Percentiles rank a stretch among this genome's conserved stretches.
These are phyloP conservation scores for Coniosporium tulheliwenetii DNA, from an alignment of 2,329 filamentous ascomycete species.

Conservation along the genomic window DNA sequence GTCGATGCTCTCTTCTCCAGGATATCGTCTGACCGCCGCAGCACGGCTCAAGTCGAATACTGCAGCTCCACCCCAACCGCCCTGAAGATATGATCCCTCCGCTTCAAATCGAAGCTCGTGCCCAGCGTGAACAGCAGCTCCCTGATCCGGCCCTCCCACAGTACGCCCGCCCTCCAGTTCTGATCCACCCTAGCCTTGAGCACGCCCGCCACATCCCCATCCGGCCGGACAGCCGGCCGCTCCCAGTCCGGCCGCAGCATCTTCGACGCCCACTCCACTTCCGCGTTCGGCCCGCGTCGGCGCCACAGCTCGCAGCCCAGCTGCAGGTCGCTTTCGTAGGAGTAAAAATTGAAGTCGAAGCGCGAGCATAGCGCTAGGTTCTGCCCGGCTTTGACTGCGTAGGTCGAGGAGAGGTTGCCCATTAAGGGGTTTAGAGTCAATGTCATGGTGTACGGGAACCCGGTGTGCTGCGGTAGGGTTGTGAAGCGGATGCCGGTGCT, in stretches of 20 bases:
- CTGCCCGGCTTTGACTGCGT: slow-evolving; percentile 74
- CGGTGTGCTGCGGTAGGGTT: slow-evolving; percentile 63
- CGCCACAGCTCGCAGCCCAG: slow-evolving; percentile 90
- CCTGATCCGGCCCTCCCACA: slow-evolving; percentile 91
- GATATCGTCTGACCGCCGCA: too few species aligned
- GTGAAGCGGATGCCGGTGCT: slow-evolving; percentile 81
- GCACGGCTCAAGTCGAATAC: slow-evolving; percentile 52
- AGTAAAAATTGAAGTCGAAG: slow-evolving; percentile 96
- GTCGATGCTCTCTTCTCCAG: too few species aligned
- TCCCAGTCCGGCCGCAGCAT: slow-evolving; percentile 26
- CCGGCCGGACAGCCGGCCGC: slow-evolving; percentile 17
- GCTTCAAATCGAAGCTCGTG: slow-evolving; percentile 66
- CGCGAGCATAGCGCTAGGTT: slow-evolving; percentile 75
- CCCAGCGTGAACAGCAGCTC: slow-evolving; percentile 85
- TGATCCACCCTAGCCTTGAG: slow-evolving; percentile 84
- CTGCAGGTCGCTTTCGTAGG: slow-evolving; percentile 88
- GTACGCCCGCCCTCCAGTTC: slow-evolving; percentile 65
- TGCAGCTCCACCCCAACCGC: slow-evolving; percentile 66
- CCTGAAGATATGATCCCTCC: slow-evolving; percentile 60
- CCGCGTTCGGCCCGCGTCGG: slow-evolving; percentile 19
- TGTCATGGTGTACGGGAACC: slow-evolving; percentile 86
- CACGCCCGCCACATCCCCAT: slow-evolving; percentile 65
- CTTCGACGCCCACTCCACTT: slow-evolving; percentile 27
- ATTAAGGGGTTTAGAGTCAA: slow-evolving; percentile 87
- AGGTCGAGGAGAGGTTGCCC: slow-evolving; percentile 81